A percentile compares a stretch with the other conserved stretches of the same genome.
Evolutionary conservation across 768 basidiomycete genomes (phyloP).

Genomic region (Macrolepiota fuliginosa): DNA sequence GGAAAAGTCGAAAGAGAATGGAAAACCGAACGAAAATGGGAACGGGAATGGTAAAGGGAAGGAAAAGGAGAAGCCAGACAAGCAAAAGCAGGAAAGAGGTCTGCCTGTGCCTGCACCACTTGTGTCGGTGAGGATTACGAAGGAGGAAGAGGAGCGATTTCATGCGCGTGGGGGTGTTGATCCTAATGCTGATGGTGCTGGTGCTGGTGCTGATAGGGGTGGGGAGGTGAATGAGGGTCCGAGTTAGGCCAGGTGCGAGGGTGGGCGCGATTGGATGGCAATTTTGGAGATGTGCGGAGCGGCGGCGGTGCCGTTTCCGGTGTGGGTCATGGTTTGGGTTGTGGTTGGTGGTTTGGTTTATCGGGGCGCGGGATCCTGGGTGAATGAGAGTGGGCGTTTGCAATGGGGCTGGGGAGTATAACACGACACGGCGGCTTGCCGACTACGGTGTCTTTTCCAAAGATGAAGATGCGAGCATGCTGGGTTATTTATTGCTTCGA

Average conservation of each 20-base stretch:
- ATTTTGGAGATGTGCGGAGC: background rate
- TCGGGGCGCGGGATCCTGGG: background rate
- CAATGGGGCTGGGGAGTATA: background rate
- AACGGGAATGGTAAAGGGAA: background rate
- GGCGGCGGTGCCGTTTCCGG: conserved; percentile 4
- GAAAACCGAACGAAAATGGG: background rate
- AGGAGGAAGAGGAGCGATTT: conserved; percentile 10
- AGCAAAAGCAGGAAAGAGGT: background rate
- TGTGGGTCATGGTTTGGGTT: conserved; percentile 1
- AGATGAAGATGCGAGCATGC: too few relatives aligned
- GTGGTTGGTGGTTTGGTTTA: background rate
- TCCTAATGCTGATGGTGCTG: background rate
- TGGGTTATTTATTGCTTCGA: too few relatives aligned
- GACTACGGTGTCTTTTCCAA: too few relatives aligned
- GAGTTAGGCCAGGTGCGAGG: conserved; percentile 11
- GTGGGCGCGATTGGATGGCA: conserved; percentile 2
- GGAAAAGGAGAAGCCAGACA: background rate
- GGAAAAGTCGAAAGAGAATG: background rate
- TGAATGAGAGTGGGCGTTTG: background rate
- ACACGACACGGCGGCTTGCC: background rate
- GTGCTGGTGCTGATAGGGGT: background rate
- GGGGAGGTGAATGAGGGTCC: background rate
- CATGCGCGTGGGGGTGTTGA: conserved; percentile 10
- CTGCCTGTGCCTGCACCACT: background rate
- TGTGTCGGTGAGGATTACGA: conserved; percentile 4